phyloP scores from a whole-genome alignment of 495 filamentous ascomycete genomes.

The Aspergillus funiculosus region DNA sequence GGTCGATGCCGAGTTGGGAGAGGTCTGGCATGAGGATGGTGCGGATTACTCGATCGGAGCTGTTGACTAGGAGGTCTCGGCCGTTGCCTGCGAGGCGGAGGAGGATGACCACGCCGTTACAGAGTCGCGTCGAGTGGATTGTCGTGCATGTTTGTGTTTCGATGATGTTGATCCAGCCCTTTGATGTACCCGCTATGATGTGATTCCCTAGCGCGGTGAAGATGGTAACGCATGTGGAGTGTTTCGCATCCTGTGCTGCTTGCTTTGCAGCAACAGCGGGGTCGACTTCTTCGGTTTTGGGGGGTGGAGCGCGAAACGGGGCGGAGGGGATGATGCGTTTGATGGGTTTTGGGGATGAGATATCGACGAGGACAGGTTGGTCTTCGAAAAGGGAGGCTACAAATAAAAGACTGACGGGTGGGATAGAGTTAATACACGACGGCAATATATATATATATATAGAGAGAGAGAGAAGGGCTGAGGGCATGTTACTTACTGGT shows the following conservation, averaged over 20 bases:
- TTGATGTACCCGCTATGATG: conserved; percentile 85
- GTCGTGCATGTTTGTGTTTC: conserved; percentile 68
- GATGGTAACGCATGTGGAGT: conserved; percentile 83
- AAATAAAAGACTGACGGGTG: conserved; percentile 73
- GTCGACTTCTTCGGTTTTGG: conserved; percentile 57
- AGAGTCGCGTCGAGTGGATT: conserved; percentile 80
- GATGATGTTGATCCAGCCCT: conserved; percentile 94
- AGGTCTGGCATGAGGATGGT: conserved; percentile 74
- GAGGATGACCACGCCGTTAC: conserved; percentile 81
- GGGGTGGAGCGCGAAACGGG: conserved; percentile 57
- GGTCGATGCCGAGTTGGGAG: conserved; percentile 40
- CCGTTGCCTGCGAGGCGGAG: conserved; percentile 78
- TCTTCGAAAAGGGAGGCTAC: conserved; percentile 91
- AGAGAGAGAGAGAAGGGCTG: neutral
- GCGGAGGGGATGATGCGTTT: conserved; percentile 76
- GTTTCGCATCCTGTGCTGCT: conserved; percentile 84
- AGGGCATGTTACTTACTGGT: conserved; percentile 79
- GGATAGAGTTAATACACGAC: too few relatives aligned
- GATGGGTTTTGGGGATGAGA: conserved; percentile 56
- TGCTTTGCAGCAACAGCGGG: conserved; percentile 69
- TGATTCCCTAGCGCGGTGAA: conserved; percentile 81
- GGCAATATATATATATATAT: too few relatives aligned
- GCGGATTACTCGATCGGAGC: conserved; percentile 85
- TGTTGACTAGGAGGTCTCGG: conserved; percentile 79
- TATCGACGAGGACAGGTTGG: conserved; percentile 78